These are phyloP conservation scores for Brasenia schreberi DNA, from an alignment of 164 flowering plant species.

Conservation along the genomic window DNA sequence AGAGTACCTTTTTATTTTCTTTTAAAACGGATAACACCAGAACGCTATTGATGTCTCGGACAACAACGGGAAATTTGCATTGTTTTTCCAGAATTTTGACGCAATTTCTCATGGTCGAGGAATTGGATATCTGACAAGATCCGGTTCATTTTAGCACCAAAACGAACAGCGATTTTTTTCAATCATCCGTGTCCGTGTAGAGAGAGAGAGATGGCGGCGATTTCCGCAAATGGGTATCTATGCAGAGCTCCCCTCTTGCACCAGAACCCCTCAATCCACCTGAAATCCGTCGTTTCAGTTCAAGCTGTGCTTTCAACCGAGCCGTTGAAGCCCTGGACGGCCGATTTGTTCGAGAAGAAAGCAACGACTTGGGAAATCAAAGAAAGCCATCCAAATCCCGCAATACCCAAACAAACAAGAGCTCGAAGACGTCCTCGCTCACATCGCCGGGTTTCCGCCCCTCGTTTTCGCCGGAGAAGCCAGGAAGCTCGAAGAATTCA, in stretches of 20 bases:
- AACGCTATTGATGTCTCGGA: too few species aligned
- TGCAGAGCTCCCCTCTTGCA: not conserved
- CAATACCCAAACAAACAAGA: slow-evolving; percentile 18
- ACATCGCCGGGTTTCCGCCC: slow-evolving; percentile 25
- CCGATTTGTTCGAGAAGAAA: not conserved
- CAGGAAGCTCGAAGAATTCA: slow-evolving; percentile 35
- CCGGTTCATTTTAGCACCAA: too few species aligned
- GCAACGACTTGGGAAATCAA: slow-evolving; percentile 13
- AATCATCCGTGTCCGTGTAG: not conserved
- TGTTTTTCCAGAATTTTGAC: too few species aligned
- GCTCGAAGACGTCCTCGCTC: slow-evolving; percentile 17
- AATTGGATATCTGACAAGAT: too few species aligned
- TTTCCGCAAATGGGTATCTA: not conserved
- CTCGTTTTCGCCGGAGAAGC: slow-evolving; percentile 45
- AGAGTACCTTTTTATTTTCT: too few species aligned
- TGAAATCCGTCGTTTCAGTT: not conserved
- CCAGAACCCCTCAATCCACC: not conserved
- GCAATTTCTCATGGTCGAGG: too few species aligned
- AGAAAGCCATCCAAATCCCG: slow-evolving; percentile 17
- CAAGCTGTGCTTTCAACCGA: not conserved
- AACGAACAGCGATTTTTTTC: too few species aligned
- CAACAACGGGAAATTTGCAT: too few species aligned
- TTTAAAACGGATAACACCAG: too few species aligned
- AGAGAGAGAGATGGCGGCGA: not conserved
- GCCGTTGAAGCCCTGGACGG: slow-evolving; percentile 1